Base-by-base conservation (phyloP, 306 rosid genomes). In the Abrus precatorius region DNA sequence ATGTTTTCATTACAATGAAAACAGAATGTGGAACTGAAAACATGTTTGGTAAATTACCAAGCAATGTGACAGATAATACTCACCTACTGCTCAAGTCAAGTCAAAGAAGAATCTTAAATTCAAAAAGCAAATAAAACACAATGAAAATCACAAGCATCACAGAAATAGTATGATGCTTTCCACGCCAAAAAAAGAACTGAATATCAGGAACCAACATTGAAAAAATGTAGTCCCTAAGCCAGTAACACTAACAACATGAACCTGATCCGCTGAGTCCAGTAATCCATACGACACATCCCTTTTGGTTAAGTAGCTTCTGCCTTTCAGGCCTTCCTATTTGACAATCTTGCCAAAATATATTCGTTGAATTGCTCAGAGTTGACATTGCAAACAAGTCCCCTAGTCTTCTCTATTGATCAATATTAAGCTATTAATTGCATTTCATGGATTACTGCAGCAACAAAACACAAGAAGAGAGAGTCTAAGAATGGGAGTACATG, bases 221-320 rank as follows among this genome's bases (percentile, higher is more conserved):
- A 52, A 77, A 6, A 52, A 7, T 3, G 30, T 27, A 62, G 62
- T 12, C 41, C 77, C 54, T 10, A 68, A 43, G 50, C 7, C 47
- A 57, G 69, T 61, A 52, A 72, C 72, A 61, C 28, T 75, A 40
- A 41, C 55, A 67, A 62, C 79, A 73, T 9, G 66, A 27, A 91
- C 98, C 98, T 88, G 98, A 93, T 83, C 97, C 98, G 10, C 97
- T 91, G 87, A 93, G 97, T 73, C 98, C 97, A 0, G 97, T 93
- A 77, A 93, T 91, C 98, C 98, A 93, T 49, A 93, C 90, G 56
- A 91, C 93, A 55, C 98, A 93, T 32, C 98, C 98, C 84, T 88
- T 91, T 86, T 93, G 98, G 77, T 91, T 87, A 63, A 93, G 94
- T 80, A 93, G 90, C 88, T 90, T 89, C 88, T 91, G 91, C 88